phyloP scores from a whole-genome alignment of 2,329 filamentous ascomycete species.

The Rhinocladiella similis region DNA sequence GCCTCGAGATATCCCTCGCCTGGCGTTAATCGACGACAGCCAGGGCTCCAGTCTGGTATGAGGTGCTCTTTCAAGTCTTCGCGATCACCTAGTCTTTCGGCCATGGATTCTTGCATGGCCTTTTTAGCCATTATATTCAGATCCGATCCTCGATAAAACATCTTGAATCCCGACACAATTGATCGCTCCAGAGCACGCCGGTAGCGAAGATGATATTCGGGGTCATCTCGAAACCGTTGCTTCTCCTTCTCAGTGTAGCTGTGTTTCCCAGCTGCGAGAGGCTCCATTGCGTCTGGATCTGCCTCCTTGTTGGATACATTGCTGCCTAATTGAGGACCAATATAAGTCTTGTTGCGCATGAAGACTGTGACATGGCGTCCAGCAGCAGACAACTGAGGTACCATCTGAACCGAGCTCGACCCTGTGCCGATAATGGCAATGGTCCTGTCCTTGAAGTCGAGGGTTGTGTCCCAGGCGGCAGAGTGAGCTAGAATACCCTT shows the following conservation, averaged over 20 bases:
- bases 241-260: conserved; percentile 25
- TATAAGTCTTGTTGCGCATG: conserved; percentile 34
- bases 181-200: conserved; percentile 14
- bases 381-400: conserved; percentile 38
- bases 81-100: conserved; percentile 19
- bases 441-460: conserved; percentile 30
- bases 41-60: conserved; percentile 32
- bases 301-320: conserved; percentile 24
- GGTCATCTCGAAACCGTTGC: conserved; percentile 20
- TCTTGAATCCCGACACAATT: conserved; percentile 14
- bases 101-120: conserved; percentile 27
- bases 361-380: conserved; percentile 34
- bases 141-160: conserved; percentile 21
- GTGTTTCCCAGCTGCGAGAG: conserved; percentile 25
- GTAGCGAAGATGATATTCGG: conserved; percentile 20
- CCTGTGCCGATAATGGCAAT: conserved; percentile 18
- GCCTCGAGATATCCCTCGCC: conserved; percentile 31
- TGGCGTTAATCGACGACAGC: conserved; percentile 51
- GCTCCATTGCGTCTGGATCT: conserved; percentile 21
- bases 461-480: conserved; percentile 34
- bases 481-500: conserved; percentile 36
- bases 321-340: conserved; percentile 27
- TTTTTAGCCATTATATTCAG: conserved; percentile 14
- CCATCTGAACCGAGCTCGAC: conserved; percentile 23
- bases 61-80: conserved; percentile 27